phyloP scores from a whole-genome alignment of 2,329 filamentous ascomycete species.

The Bipolaris victoriae region DNA sequence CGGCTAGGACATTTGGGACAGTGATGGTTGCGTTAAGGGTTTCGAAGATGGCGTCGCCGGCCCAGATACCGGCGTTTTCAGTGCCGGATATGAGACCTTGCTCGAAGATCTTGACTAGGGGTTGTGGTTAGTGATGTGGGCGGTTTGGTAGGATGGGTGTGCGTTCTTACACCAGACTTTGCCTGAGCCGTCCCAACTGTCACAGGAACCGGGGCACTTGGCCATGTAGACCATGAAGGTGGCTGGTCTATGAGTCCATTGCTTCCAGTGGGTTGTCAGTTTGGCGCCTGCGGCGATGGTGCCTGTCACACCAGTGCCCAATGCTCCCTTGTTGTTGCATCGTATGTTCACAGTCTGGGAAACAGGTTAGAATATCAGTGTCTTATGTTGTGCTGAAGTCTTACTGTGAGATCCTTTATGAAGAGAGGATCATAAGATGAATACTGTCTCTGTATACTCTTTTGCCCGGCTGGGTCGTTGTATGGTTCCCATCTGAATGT shows the following conservation, averaged over 20 bases:
- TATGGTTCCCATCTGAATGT: slow-evolving; percentile 36
- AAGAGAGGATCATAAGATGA: slow-evolving; percentile 33
- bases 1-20: slow-evolving; percentile 56
- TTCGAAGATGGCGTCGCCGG: slow-evolving; percentile 54
- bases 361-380: background rate
- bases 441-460: slow-evolving; percentile 40
- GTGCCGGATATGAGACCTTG: slow-evolving; percentile 56
- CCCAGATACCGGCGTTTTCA: slow-evolving; percentile 57
- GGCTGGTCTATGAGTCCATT: slow-evolving; percentile 64
- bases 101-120: slow-evolving; percentile 61
- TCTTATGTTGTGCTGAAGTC: background rate
- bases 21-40: slow-evolving; percentile 58
- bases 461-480: slow-evolving; percentile 34
- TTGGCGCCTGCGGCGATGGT: slow-evolving; percentile 56
- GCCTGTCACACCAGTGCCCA: slow-evolving; percentile 49
- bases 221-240: slow-evolving; percentile 62
- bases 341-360: slow-evolving; percentile 36
- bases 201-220: slow-evolving; percentile 57
- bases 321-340: slow-evolving; percentile 40
- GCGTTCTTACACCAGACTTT: slow-evolving; percentile 53
- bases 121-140: slow-evolving; percentile 23
- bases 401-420: slow-evolving; percentile 35
- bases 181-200: slow-evolving; percentile 57
- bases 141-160: no score
- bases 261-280: slow-evolving; percentile 59